Evolutionary conservation across 1,284 basidiomycete genomes (phyloP), one percentile per base, ranked within the genome.

Genomic region (Phaffia rhodozyma): DNA sequence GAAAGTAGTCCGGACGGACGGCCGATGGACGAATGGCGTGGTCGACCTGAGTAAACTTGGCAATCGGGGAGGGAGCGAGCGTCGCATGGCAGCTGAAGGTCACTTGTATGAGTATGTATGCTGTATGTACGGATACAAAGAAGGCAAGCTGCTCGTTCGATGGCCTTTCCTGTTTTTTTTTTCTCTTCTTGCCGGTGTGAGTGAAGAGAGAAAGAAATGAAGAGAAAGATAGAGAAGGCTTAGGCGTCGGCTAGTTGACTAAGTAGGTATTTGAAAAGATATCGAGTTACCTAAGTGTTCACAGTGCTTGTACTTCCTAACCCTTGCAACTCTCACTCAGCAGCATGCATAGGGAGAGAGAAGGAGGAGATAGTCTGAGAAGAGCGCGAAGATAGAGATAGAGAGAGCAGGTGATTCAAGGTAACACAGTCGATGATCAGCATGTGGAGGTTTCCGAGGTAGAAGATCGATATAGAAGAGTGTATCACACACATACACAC

Each of bases 1-100:
- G 29, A 34, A 57, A 21, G 30, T 29, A 23, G 32, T 29, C 23
- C 20, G 58, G 47, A 4, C 47, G 47, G 23, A 29, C 47, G 32
- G 57, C 47, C 3, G 59, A 29, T 50, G 58, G 27, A 32, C 49
- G 58, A 16, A 59, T 48, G 38, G 38, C 38, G 47, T 59, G 48
- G 47, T 59, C 52, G 47, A 50, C 58, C 25, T 59, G 16, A 43
- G 38, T 16, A 43, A 43, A 43, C 38, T 43, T 43, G 38, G 38
- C 38, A 43, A 43, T 43, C 38, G 55, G 55, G 55, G 43, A 30
- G 61, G 61, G 21, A 62, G 47, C 20, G 61, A 62, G 61, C 61
- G 61, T n/a, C 61, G 47, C 61, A 62, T 62, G 29, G 29, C 25
- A 20, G 27, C 16, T 5, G 32, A 53, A 21, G 50, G 23, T 5